Base-by-base conservation (phyloP, 2,329 filamentous ascomycete species). In the Pseudopithomyces maydicus region DNA sequence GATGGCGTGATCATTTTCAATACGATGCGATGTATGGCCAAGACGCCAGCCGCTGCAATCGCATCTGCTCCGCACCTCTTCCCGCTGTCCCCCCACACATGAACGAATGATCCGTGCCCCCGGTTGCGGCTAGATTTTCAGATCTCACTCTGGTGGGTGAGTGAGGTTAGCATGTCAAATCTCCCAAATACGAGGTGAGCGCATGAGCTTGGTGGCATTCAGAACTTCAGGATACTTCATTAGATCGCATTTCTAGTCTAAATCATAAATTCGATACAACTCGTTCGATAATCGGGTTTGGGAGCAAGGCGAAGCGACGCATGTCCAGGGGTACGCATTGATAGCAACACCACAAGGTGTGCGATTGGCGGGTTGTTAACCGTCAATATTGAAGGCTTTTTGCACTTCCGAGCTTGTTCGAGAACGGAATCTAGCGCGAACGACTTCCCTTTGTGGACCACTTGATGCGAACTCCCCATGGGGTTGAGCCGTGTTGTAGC, bases 51-150 rank as follows among this genome's bases (percentile, higher is more conserved):
- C 45, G 32, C 33, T 29, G 15, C 32, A 15, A n/a, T 35, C 20
- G 46, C 33, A 12, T 15, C 2, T 14, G 32, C 10, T 14, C 46
- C 19, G 7, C 46, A 48, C 32, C 10, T 14, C 35, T 41, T 33
- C 36, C 47, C 47, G 22, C 36, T 29, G 20, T 12, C 35, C 23
- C 2, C 12, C n/a, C 14, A 48, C 19, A 39, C 20, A 50, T 35
- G 47, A 50, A 50, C 47, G 11, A 32, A n/a, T 50, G 47, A 50
- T 41, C 47, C 47, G 47, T 50, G 36, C 47, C 20, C 36, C 7
- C 5, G 23, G 7, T 41, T n/a, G 10, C 14, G 29, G 11, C 32
- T 19, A 42, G 7, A 23, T 42, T 35, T 32, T 23, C 15, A 33
- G 7, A 47, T 41, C 35, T 49, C 23, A 15, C 35, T 33, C 20